These are phyloP conservation scores for Avena sativa DNA, from an alignment of 176 grass and related monocot species.

Conservation along the genomic window DNA sequence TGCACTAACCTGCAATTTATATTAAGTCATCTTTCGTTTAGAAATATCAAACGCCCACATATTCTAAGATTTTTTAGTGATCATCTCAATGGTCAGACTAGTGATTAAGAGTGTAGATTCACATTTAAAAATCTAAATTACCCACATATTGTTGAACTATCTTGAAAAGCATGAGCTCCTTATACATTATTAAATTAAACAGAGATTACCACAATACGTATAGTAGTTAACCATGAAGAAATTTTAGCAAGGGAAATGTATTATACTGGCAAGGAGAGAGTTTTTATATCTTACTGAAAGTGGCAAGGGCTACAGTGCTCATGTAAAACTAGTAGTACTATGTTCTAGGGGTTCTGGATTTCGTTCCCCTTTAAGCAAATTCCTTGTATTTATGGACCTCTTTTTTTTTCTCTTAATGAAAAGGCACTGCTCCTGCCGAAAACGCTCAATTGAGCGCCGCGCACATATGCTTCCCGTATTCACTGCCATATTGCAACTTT, in stretches of 20 bases:
- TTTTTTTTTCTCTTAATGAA: neutral
- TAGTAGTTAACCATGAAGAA: neutral
- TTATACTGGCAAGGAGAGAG: neutral
- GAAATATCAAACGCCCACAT: neutral
- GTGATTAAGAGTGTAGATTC: too few relatives aligned
- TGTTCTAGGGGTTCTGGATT: neutral
- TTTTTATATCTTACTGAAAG: neutral
- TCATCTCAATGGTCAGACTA: too few relatives aligned
- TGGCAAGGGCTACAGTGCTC: neutral
- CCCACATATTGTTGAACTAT: too few relatives aligned
- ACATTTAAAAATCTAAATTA: too few relatives aligned
- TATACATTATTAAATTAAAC: neutral
- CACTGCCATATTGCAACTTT: too few relatives aligned
- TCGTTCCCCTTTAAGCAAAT: neutral
- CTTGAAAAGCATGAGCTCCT: neutral
- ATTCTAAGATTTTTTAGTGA: neutral
- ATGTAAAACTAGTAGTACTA: neutral
- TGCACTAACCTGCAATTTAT: neutral
- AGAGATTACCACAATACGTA: neutral
- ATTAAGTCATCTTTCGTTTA: neutral
- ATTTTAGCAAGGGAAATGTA: neutral
- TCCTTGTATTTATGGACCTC: neutral
- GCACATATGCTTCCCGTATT: too few relatives aligned
- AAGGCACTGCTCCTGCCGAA: neutral
- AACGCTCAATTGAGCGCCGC: too few relatives aligned